phyloP scores from a whole-genome alignment of 176 grass and related monocot genomes.

The Eragrostis curvula region DNA sequence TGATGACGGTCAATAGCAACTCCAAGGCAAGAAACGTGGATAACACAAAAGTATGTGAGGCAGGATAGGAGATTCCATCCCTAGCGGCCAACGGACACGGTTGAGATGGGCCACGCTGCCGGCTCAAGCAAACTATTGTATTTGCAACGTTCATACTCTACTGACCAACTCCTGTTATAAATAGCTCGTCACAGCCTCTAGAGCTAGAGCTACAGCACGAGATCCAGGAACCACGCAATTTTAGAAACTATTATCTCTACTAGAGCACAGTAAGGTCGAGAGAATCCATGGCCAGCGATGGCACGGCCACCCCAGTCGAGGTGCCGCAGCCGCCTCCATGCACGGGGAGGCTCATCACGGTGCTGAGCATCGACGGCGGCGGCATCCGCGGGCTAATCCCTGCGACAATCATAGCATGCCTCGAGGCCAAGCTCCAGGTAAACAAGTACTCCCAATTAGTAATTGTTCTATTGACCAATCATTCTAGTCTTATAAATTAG shows the following conservation, averaged over 20 bases:
- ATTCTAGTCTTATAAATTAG: not conserved
- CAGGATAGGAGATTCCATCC: not conserved
- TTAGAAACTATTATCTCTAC: not conserved
- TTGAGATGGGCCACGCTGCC: not conserved
- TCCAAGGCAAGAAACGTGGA: not conserved
- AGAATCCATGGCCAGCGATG: constrained; percentile 18
- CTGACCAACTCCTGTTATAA: not conserved
- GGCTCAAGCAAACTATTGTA: not conserved
- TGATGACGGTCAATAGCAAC: not conserved
- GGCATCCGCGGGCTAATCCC: constrained; percentile 74
- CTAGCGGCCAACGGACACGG: not conserved
- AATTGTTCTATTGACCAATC: not conserved
- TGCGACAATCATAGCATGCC: constrained; percentile 53
- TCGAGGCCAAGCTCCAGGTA: constrained; percentile 69
- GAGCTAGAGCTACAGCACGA: not conserved
- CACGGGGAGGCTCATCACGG: constrained; percentile 46
- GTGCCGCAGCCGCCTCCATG: constrained; percentile 21
- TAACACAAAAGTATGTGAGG: not conserved
- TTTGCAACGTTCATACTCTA: not conserved
- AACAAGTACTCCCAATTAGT: not conserved
- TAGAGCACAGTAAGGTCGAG: too few relatives aligned
- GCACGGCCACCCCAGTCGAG: not conserved
- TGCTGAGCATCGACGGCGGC: constrained; percentile 76
- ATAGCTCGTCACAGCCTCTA: not conserved
- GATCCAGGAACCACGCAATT: not conserved